phyloP scores from a whole-genome alignment of 371 early-diverging fungal genomes.

The Dipsacomyces acuminosporus region DNA sequence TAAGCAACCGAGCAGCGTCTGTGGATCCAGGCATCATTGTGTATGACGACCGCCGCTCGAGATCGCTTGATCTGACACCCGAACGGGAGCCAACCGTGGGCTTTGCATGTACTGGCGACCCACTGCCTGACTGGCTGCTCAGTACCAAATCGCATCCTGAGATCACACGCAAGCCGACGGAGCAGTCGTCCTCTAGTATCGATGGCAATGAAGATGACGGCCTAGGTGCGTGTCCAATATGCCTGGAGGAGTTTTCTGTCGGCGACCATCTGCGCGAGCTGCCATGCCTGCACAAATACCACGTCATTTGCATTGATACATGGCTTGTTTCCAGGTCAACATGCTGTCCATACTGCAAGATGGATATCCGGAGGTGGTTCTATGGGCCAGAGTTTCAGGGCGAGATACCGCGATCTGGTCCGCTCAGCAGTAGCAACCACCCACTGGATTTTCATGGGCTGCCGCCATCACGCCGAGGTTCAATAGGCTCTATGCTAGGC shows the following conservation, averaged over 20 bases:
- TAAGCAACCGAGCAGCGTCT: background rate
- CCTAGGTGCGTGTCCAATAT: slow-evolving; percentile 60
- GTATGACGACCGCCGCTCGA: slow-evolving; percentile 24
- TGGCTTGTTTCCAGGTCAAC: slow-evolving; percentile 57
- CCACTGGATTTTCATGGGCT: slow-evolving; percentile 11
- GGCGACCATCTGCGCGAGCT: slow-evolving; percentile 59
- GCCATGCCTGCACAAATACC: slow-evolving; percentile 68
- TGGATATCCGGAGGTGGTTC: slow-evolving; percentile 43
- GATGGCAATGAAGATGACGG: slow-evolving; percentile 13
- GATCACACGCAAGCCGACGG: slow-evolving; percentile 12
- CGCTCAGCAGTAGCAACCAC: background rate
- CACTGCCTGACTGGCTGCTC: slow-evolving; percentile 10
- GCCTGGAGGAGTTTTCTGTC: slow-evolving; percentile 59
- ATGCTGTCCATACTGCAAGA: slow-evolving; percentile 45
- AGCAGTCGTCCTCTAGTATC: slow-evolving; percentile 6
- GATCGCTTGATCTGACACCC: slow-evolving; percentile 15
- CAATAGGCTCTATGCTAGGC: background rate
- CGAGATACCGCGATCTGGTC: slow-evolving; percentile 6
- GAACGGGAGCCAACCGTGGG: background rate
- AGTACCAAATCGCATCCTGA: slow-evolving; percentile 34
- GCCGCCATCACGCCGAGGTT: background rate
- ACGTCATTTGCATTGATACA: slow-evolving; percentile 65
- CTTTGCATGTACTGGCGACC: background rate
- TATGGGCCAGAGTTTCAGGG: slow-evolving; percentile 32
- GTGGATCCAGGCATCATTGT: slow-evolving; percentile 13